Conservation (phyloP, 2,329 filamentous ascomycete genomes). For the Alternaria burnsii region DNA sequence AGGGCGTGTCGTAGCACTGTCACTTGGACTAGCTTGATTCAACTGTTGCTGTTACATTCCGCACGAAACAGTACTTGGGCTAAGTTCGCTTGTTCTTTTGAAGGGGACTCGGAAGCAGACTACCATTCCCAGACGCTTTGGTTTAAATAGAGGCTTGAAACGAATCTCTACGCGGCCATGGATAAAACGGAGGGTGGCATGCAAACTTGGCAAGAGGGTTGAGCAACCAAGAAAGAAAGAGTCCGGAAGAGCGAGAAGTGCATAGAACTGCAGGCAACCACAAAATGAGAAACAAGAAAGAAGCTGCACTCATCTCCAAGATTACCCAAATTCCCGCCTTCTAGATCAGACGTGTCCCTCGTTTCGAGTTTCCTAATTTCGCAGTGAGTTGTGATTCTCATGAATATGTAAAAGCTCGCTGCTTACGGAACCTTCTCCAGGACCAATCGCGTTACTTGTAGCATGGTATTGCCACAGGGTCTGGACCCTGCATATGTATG, state of each 20-base stretch:
- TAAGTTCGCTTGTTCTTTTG: neutral
- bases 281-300: neutral
- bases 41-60: slow-evolving; percentile 8
- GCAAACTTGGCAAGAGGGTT: neutral
- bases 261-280: neutral
- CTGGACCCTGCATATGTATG: neutral
- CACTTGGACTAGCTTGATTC: slow-evolving; percentile 5
- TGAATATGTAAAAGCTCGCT: slow-evolving; percentile 4
- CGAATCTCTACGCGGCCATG: neutral
- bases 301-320: neutral
- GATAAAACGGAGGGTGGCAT: neutral
- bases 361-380: slow-evolving; percentile 12
- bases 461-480: neutral
- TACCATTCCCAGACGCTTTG: neutral
- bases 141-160: neutral
- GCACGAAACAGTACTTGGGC: neutral
- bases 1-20: slow-evolving; percentile 11
- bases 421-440: too few species aligned
- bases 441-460: slow-evolving; percentile 1
- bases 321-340: slow-evolving; percentile 2
- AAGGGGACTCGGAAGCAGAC: neutral
- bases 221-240: neutral
- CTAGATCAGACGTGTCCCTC: neutral
- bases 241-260: neutral
- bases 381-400: neutral